These are phyloP conservation scores for Pseudogymnoascus sp. DNA, from an alignment of 2,329 filamentous ascomycete species.

Conservation along the genomic window DNA sequence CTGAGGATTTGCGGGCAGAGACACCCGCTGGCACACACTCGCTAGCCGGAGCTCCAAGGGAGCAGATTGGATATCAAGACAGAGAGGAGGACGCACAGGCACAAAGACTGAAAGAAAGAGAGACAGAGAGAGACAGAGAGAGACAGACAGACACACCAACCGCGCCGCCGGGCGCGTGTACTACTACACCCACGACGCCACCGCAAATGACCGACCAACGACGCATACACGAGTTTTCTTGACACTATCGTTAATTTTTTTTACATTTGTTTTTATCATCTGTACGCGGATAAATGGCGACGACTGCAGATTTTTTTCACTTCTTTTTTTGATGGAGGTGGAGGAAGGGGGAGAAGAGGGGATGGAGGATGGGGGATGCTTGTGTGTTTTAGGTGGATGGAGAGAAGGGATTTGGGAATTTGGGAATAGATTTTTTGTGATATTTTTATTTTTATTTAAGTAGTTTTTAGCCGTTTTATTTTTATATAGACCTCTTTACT, in stretches of 20 bases:
- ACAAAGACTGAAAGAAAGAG: neutral
- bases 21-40: neutral
- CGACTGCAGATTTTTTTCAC: neutral
- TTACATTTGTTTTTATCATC: neutral
- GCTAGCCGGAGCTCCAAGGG: neutral
- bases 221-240: neutral
- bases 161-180: neutral
- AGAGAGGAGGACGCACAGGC: neutral
- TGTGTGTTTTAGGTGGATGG: neutral
- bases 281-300: neutral
- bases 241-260: neutral
- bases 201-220: neutral
- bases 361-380: neutral
- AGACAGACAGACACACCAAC: neutral
- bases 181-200: neutral
- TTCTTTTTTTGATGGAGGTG: neutral
- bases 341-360: neutral
- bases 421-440: neutral
- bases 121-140: neutral
- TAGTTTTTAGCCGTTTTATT: neutral
- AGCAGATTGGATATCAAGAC: neutral
- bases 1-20: neutral
- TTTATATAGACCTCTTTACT: neutral
- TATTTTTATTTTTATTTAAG: neutral
- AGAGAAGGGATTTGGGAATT: neutral